phyloP scores from a whole-genome alignment of 1,284 basidiomycete genomes.

The Ustilago crameri region DNA sequence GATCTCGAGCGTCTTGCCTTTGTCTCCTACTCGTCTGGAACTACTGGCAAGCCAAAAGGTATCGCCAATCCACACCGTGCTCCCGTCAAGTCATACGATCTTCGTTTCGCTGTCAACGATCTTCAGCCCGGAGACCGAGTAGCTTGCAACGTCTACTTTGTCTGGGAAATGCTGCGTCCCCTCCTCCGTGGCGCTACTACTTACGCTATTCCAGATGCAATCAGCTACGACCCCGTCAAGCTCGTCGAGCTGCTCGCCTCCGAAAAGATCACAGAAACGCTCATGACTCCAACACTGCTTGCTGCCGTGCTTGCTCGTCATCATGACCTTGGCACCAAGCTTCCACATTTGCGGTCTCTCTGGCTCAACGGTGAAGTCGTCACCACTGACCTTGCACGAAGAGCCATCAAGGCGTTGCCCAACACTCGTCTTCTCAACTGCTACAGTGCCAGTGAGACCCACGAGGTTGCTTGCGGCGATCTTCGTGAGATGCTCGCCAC shows the following conservation, averaged over 20 bases:
- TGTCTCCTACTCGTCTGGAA: slow-evolving; percentile 67
- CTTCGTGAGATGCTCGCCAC: slow-evolving; percentile 44
- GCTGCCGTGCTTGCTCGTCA: slow-evolving; percentile 64
- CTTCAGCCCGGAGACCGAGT: slow-evolving; percentile 60
- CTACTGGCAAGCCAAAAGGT: slow-evolving; percentile 66
- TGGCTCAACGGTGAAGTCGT: slow-evolving; percentile 68
- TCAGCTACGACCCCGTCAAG: slow-evolving; percentile 64
- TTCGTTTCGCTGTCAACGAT: slow-evolving; percentile 63
- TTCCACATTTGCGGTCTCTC: slow-evolving; percentile 60
- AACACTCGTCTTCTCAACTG: slow-evolving; percentile 62
- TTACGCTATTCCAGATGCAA: slow-evolving; percentile 61
- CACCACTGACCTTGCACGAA: slow-evolving; percentile 59
- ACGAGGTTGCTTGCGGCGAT: slow-evolving; percentile 66
- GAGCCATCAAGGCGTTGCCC: slow-evolving; percentile 63
- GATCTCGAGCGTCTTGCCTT: slow-evolving; percentile 66
- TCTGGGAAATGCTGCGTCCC: slow-evolving; percentile 67
- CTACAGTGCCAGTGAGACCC: slow-evolving; percentile 67
- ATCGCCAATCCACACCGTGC: slow-evolving; percentile 67
- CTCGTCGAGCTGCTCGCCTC: slow-evolving; percentile 59
- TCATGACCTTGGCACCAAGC: slow-evolving; percentile 35
- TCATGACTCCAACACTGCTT: slow-evolving; percentile 67
- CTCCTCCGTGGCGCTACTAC: slow-evolving; percentile 65
- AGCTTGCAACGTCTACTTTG: slow-evolving; percentile 67
- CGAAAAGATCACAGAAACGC: slow-evolving; percentile 64
- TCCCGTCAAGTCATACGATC: slow-evolving; percentile 61